Percentiles rank a stretch among this genome's conserved stretches.
phyloP scores from a whole-genome alignment of 2,329 filamentous ascomycete species.

The Laburnicola sp. region DNA sequence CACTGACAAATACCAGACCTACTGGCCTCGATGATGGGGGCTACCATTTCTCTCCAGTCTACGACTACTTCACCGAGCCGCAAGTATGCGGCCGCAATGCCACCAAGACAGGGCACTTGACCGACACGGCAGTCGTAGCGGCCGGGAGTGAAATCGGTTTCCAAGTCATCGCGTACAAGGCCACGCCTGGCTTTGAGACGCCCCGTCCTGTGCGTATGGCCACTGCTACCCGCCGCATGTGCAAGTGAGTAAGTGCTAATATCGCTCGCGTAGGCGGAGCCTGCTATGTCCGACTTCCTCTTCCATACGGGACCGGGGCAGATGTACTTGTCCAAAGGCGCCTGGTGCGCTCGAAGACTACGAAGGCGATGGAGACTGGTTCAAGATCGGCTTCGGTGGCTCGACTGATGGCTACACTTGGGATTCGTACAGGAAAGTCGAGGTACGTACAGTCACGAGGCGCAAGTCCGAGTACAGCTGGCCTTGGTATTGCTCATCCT shows the following conservation, averaged over 20 bases:
- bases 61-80: not conserved
- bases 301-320: slow-evolving; percentile 15
- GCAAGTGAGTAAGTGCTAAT: not conserved
- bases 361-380: slow-evolving; percentile 25
- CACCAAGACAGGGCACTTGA: not conserved
- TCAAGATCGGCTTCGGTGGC: slow-evolving; percentile 20
- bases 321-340: slow-evolving; percentile 25
- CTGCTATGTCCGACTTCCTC: slow-evolving; percentile 1
- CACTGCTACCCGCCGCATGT: not conserved
- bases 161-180: not conserved
- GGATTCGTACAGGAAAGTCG: slow-evolving; percentile 26
- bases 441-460: slow-evolving; percentile 14
- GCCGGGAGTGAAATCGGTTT: slow-evolving; percentile 6
- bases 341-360: slow-evolving; percentile 16
- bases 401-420: slow-evolving; percentile 1
- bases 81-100: not conserved
- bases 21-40: not conserved
- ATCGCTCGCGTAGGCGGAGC: not conserved
- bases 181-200: not conserved
- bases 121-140: not conserved
- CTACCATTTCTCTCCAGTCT: not conserved
- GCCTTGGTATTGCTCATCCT: not conserved
- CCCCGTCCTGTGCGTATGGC: not conserved
- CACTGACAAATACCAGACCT: not conserved
- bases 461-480: no score